These are phyloP conservation scores for Ophiostoma sp. DNA, from an alignment of 2,329 filamentous ascomycete genomes.

Conservation along the genomic window DNA sequence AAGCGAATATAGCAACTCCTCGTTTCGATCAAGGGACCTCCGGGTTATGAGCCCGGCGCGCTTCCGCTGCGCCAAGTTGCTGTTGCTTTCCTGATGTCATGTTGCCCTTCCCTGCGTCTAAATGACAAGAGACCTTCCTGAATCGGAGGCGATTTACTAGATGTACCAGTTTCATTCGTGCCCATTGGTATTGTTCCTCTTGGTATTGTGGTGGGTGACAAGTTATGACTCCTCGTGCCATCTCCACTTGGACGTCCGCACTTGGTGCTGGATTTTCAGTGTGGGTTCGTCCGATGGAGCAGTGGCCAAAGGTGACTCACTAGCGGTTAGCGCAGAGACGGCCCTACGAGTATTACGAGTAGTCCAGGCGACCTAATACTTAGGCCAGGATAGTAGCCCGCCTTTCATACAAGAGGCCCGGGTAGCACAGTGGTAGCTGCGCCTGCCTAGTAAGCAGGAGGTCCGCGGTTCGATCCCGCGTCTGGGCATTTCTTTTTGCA, in stretches of 20 bases:
- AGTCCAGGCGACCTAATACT: not conserved
- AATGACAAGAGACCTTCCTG: not conserved
- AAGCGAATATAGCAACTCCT: slow-evolving; percentile 22
- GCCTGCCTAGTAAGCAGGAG: slow-evolving; percentile 16
- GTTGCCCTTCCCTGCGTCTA: slow-evolving; percentile 2
- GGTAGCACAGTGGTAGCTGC: slow-evolving; percentile 16
- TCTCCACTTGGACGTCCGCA: not conserved
- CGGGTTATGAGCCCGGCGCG: slow-evolving; percentile 26
- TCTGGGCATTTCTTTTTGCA: slow-evolving; percentile 11
- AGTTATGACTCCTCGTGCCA: slow-evolving; percentile 18
- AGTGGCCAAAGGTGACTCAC: not conserved
- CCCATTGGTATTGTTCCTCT: not conserved
- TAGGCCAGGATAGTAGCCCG: not conserved
- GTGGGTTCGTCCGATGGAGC: not conserved
- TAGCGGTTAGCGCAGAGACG: not conserved
- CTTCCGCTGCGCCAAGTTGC: slow-evolving; percentile 26
- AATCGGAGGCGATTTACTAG: not conserved
- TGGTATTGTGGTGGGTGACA: slow-evolving; percentile 17
- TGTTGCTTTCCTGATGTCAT: slow-evolving; percentile 15
- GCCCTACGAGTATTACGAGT: too few relatives aligned
- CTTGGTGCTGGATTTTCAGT: slow-evolving; percentile 8
- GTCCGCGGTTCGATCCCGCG: slow-evolving; percentile 15
- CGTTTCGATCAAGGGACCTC: slow-evolving; percentile 26
- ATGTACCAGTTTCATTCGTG: not conserved
- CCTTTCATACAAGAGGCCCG: not conserved